Evolutionary conservation across 2,329 filamentous ascomycete genomes (phyloP).

Genomic region (Claviceps fusiformis): DNA sequence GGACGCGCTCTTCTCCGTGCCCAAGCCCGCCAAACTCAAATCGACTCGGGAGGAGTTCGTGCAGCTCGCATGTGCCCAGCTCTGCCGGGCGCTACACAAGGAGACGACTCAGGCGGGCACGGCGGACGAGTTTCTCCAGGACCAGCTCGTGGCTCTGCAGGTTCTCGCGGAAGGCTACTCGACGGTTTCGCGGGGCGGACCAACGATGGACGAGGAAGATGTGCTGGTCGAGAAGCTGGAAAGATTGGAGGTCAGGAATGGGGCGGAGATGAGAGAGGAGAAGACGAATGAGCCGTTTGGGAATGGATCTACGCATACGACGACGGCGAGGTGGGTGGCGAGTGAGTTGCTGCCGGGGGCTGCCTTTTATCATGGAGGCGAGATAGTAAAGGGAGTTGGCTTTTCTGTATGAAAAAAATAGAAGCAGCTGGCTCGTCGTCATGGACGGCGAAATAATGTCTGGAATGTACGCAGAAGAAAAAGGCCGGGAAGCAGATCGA

Average conservation of each 20-base stretch:
- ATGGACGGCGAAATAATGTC: not conserved
- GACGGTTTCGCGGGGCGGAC: constrained; percentile 25
- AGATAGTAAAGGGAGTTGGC: constrained; percentile 34
- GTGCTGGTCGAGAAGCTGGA: constrained; percentile 13
- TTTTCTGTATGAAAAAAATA: constrained; percentile 3
- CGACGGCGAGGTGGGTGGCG: constrained; percentile 47
- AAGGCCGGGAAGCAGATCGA: no score
- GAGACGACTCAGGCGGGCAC: constrained; percentile 32
- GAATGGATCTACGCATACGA: constrained; percentile 40
- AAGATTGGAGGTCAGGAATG: constrained; percentile 11
- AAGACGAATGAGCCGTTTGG: constrained; percentile 38
- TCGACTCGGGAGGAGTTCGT: constrained; percentile 15
- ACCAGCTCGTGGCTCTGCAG: constrained; percentile 48
- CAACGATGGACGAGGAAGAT: constrained; percentile 8
- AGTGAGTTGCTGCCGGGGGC: constrained; percentile 34
- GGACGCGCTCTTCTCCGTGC: constrained; percentile 28
- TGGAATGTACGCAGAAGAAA: no score
- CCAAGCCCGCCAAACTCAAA: constrained; percentile 29
- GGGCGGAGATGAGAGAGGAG: constrained; percentile 25
- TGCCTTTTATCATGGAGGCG: constrained; percentile 37
- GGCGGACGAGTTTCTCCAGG: constrained; percentile 45
- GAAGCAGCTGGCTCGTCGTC: not conserved
- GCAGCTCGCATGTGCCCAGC: constrained; percentile 28
- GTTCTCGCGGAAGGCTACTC: constrained; percentile 40
- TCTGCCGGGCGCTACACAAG: constrained; percentile 30